Percentiles rank a stretch among this genome's conserved stretches.
Conservation (phyloP, 331 rosid species). For the Pyracantha coccinea region DNA sequence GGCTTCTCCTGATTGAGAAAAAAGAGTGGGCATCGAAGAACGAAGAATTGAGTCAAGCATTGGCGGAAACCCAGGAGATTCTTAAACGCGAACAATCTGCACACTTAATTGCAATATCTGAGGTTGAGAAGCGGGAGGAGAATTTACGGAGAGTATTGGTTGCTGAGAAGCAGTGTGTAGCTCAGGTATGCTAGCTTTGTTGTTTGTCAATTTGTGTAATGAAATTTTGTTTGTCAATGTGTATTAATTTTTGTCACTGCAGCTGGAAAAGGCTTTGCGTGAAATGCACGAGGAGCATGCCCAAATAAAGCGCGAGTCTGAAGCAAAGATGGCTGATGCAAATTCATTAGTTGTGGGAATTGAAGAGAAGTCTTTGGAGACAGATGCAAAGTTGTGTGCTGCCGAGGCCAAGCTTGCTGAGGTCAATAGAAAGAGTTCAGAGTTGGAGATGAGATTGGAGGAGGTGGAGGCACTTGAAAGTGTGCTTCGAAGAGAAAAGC, state of each 20-base stretch:
- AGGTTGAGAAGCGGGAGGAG: slow-evolving; percentile 64
- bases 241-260: slow-evolving; percentile 17
- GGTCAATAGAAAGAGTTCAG: slow-evolving; percentile 58
- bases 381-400: slow-evolving; percentile 54
- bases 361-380: slow-evolving; percentile 61
- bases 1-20: slow-evolving; percentile 83
- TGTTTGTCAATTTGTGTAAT: not conserved
- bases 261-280: slow-evolving; percentile 74
- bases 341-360: slow-evolving; percentile 56
- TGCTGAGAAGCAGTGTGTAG: slow-evolving; percentile 62
- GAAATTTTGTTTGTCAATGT: slow-evolving; percentile 5
- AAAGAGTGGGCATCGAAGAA: slow-evolving; percentile 57
- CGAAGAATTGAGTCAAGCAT: slow-evolving; percentile 48
- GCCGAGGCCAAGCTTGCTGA: slow-evolving; percentile 78
- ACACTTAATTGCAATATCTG: slow-evolving; percentile 64
- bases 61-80: slow-evolving; percentile 73
- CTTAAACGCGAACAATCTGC: slow-evolving; percentile 74
- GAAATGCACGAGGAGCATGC: slow-evolving; percentile 49
- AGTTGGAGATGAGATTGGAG: slow-evolving; percentile 65
- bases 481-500: slow-evolving; percentile 57
- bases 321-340: slow-evolving; percentile 60
- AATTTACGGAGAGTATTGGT: slow-evolving; percentile 52
- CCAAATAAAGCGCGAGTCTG: slow-evolving; percentile 39
- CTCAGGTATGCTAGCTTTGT: slow-evolving; percentile 38
- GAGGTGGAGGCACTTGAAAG: slow-evolving; percentile 69